A percentile compares a stretch with the other conserved stretches of the same genome.
phyloP scores from a whole-genome alignment of 495 filamentous ascomycete species.

The Xylaria scruposa region DNA sequence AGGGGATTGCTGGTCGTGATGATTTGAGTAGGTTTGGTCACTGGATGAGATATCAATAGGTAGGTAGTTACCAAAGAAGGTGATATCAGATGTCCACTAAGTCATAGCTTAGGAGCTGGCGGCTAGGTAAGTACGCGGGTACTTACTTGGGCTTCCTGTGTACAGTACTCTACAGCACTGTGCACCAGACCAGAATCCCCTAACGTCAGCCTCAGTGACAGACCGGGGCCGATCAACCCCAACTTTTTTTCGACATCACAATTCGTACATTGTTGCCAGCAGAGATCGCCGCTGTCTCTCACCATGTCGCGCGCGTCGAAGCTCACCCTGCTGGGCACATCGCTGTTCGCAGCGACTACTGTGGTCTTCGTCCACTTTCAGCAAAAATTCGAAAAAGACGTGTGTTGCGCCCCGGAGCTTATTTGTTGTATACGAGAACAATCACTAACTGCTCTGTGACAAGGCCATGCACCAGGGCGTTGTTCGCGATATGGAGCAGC shows the following conservation, averaged over 20 bases:
- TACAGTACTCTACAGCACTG: too few relatives aligned
- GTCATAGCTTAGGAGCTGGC: not conserved
- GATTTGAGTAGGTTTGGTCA: constrained; percentile 5
- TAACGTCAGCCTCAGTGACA: constrained; percentile 8
- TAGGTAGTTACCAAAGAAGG: constrained; percentile 3
- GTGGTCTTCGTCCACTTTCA: constrained; percentile 87
- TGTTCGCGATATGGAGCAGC: constrained; percentile 92
- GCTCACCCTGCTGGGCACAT: constrained; percentile 78
- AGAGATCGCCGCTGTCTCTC: not conserved
- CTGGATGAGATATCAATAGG: constrained; percentile 7
- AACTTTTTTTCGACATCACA: not conserved
- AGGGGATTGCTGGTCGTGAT: not conserved
- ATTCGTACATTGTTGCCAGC: not conserved
- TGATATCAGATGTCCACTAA: constrained; percentile 24
- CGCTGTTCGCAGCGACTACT: constrained; percentile 74
- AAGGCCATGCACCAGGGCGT: constrained; percentile 98
- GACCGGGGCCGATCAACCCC: constrained; percentile 3
- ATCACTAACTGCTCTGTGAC: constrained; percentile 24
- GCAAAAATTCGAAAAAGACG: constrained; percentile 85
- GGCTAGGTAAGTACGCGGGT: not conserved
- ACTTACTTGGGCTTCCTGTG: too few relatives aligned
- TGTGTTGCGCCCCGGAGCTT: constrained; percentile 42
- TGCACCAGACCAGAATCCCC: not conserved
- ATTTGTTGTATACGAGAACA: not conserved
- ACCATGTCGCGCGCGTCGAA: constrained; percentile 90